These are phyloP conservation scores for Trametes punicea DNA, from an alignment of 768 basidiomycete species.

Conservation along the genomic window DNA sequence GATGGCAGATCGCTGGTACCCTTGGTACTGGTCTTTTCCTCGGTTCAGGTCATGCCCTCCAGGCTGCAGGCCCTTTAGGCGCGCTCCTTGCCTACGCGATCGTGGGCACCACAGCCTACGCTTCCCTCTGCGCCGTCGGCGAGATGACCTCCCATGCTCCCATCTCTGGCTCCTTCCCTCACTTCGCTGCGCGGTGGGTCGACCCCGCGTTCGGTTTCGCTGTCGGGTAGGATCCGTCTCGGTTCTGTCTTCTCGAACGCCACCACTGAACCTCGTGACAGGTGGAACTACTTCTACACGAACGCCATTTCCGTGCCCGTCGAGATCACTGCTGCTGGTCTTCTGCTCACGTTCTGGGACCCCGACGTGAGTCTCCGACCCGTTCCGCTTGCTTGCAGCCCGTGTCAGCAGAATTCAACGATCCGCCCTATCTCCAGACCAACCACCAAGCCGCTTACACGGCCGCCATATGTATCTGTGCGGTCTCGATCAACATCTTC, in stretches of 20 bases:
- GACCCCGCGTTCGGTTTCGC: slow-evolving; percentile 37
- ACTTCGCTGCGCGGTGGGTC: slow-evolving; percentile 48
- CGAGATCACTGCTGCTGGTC: slow-evolving; percentile 71
- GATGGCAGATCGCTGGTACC: slow-evolving; percentile 63
- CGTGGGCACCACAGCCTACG: slow-evolving; percentile 65
- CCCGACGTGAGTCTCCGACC: slow-evolving; percentile 39
- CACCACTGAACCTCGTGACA: slow-evolving; percentile 2
- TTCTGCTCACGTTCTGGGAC: slow-evolving; percentile 75
- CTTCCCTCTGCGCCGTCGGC: slow-evolving; percentile 64
- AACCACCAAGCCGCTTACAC: slow-evolving; percentile 55
- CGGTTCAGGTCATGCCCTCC: slow-evolving; percentile 61
- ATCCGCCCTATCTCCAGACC: slow-evolving; percentile 30
- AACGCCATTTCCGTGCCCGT: slow-evolving; percentile 61
- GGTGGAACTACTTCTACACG: slow-evolving; percentile 37
- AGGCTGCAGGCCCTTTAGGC: slow-evolving; percentile 61
- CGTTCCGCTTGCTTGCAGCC: background rate
- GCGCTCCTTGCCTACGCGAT: slow-evolving; percentile 61
- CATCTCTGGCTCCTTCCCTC: slow-evolving; percentile 75
- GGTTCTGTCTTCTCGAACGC: background rate
- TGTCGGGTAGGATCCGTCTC: slow-evolving; percentile 23
- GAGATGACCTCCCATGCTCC: slow-evolving; percentile 84
- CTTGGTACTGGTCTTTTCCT: slow-evolving; percentile 74
- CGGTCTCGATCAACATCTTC: slow-evolving; percentile 63
- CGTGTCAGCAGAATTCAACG: background rate
- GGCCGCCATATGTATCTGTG: slow-evolving; percentile 53